Evolutionary conservation across 2,329 filamentous ascomycete species (phyloP).

Genomic region (Paecilomyces sp.): DNA sequence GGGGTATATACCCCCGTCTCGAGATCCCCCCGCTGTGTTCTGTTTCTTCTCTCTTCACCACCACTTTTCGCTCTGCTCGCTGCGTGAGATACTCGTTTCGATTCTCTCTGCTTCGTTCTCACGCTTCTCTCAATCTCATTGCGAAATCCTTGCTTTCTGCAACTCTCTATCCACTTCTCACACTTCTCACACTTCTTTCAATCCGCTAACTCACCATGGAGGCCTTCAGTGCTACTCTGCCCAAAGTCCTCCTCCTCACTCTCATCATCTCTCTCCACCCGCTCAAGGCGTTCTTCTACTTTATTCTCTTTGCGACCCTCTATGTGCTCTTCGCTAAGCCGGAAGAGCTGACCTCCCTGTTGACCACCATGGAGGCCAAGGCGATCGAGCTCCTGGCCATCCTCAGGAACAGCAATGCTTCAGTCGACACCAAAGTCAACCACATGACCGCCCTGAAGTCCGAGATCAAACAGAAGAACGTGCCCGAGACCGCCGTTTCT

Average conservation of each 20-base stretch:
- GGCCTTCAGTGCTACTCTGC: neutral
- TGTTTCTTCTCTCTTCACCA: neutral
- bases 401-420: constrained; percentile 56
- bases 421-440: constrained; percentile 63
- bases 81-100: too few relatives aligned
- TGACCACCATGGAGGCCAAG: constrained; percentile 48
- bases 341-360: constrained; percentile 3
- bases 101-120: neutral
- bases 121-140: neutral
- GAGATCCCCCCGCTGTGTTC: neutral
- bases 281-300: constrained; percentile 4
- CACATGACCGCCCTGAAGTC: constrained; percentile 72
- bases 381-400: constrained; percentile 46
- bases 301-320: too few relatives aligned
- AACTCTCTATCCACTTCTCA: neutral
- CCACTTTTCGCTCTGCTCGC: neutral
- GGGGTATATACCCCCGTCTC: neutral
- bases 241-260: constrained; percentile 1
- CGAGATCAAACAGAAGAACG: constrained; percentile 85
- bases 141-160: neutral
- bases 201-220: neutral
- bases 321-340: constrained; percentile 11
- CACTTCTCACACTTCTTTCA: neutral
- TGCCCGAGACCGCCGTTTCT: constrained; percentile 64
- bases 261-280: constrained; percentile 7